Conservation (phyloP, 306 rosid genomes). For the Cucurbita moschata region DNA sequence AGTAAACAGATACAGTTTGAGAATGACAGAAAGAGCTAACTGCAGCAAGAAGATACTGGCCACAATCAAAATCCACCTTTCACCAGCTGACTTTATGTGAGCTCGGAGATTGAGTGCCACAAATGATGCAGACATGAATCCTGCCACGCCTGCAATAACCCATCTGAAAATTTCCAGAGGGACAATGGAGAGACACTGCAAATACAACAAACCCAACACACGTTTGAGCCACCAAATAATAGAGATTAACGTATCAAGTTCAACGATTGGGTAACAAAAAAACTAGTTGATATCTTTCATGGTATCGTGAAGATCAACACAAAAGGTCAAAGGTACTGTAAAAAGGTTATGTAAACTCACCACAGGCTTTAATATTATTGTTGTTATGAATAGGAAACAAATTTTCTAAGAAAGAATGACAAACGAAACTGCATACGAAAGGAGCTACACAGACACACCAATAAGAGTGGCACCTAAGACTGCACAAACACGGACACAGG, state of each 20-base stretch:
- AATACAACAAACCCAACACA: neutral
- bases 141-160: slow-evolving; percentile 78
- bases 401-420: neutral
- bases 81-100: slow-evolving; percentile 80
- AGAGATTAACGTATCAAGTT: neutral
- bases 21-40: slow-evolving; percentile 63
- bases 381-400: neutral
- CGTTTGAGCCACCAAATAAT: slow-evolving; percentile 5
- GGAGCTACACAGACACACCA: neutral
- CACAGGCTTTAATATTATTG: neutral
- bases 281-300: neutral
- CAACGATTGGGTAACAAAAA: neutral
- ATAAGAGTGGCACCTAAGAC: neutral
- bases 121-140: slow-evolving; percentile 86
- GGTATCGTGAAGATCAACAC: neutral
- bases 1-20: slow-evolving; percentile 73
- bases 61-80: slow-evolving; percentile 83
- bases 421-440: neutral
- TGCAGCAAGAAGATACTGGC: slow-evolving; percentile 86
- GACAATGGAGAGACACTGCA: slow-evolving; percentile 82
- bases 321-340: neutral
- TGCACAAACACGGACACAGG: too few species aligned
- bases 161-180: slow-evolving; percentile 73
- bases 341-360: neutral
- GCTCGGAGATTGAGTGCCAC: slow-evolving; percentile 84